Conservation (phyloP, 2,329 filamentous ascomycete species). For the Xylariaceae sp. region DNA sequence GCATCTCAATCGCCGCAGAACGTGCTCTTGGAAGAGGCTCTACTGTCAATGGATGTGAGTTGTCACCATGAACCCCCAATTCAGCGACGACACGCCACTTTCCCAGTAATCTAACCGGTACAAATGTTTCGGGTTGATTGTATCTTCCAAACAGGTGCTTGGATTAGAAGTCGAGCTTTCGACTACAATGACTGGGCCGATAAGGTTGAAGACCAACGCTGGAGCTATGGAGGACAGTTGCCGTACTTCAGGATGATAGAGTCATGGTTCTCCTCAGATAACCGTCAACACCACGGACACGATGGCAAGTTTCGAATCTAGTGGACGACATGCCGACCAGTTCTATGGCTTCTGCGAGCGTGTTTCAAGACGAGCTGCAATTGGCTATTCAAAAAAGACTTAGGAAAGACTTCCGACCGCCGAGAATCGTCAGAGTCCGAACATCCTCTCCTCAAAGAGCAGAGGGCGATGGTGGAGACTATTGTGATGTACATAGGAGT, state of each 20-base stretch:
- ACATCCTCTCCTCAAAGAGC: no score
- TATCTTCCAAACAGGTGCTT: no score
- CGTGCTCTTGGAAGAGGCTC: constrained; percentile 17
- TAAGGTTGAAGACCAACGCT: constrained; percentile 29
- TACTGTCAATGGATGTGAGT: constrained; percentile 19
- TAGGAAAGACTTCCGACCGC: no score
- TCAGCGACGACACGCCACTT: constrained; percentile 4
- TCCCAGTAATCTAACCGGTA: no score
- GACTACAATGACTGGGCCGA: constrained; percentile 41
- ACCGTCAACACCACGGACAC: not conserved
- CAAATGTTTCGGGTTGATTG: no score
- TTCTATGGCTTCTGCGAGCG: no score
- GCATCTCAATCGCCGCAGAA: constrained; percentile 12
- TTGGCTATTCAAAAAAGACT: no score
- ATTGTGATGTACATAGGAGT: not conserved
- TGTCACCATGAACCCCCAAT: constrained; percentile 30
- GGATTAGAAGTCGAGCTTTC: constrained; percentile 8
- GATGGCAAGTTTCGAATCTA: no score
- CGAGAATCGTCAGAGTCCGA: no score
- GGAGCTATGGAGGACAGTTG: constrained; percentile 35
- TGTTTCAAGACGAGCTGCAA: no score
- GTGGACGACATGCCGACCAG: no score
- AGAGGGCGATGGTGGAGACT: no score
- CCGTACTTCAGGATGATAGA: constrained; percentile 36
- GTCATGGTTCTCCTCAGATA: constrained; percentile 13